Conservation (phyloP, 2,329 filamentous ascomycete genomes). For the Clarireedia sp. region DNA sequence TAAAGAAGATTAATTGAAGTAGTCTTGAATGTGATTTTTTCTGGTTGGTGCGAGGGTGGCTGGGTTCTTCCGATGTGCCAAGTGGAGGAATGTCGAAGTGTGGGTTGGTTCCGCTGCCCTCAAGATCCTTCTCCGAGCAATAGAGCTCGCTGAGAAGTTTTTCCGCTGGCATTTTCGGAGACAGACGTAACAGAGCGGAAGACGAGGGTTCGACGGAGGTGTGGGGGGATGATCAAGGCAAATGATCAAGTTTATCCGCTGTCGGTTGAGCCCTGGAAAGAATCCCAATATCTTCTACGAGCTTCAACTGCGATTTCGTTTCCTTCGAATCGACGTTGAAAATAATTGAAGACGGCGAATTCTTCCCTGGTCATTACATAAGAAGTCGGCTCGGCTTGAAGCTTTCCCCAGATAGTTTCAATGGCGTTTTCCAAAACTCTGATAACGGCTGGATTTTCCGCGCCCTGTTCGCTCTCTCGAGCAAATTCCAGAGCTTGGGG, state of each 20-base stretch:
- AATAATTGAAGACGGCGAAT: conserved; percentile 83
- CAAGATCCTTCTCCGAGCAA: neutral
- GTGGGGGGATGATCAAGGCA: neutral
- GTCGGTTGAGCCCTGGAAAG: conserved; percentile 14
- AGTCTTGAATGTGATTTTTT: neutral
- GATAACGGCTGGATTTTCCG: conserved; percentile 53
- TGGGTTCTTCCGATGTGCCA: neutral
- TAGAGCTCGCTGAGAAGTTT: neutral
- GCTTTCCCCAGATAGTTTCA: conserved; percentile 56
- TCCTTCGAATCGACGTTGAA: conserved; percentile 57
- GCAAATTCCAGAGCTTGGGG: conserved; percentile 67
- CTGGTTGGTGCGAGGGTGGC: neutral
- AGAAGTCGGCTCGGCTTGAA: conserved; percentile 54
- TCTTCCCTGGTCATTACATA: conserved; percentile 72
- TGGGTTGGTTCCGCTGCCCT: neutral
- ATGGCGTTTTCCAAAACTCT: conserved; percentile 59
- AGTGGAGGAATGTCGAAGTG: neutral
- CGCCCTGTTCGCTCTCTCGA: conserved; percentile 61
- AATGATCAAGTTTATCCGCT: conserved; percentile 1
- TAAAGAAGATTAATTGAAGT: neutral
- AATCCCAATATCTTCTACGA: conserved; percentile 46
- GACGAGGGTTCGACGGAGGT: neutral
- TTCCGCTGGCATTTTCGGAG: neutral
- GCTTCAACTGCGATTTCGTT: conserved; percentile 41
- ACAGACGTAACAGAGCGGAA: neutral